Conservation (phyloP, 768 basidiomycete species). For the Galerina sulciceps region DNA sequence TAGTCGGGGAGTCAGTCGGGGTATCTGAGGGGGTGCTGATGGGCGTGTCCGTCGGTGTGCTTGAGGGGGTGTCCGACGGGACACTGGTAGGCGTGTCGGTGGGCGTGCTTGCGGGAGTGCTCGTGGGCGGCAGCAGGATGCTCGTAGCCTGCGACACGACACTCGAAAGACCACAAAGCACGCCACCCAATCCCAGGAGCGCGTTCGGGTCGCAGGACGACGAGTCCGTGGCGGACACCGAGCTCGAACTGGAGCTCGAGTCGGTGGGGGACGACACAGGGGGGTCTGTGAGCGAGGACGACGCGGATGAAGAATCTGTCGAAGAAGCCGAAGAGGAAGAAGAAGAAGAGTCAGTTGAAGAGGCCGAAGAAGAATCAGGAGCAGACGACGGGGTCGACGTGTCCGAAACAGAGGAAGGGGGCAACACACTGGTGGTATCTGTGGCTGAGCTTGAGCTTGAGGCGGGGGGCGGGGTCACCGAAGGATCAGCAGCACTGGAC, state of each 20-base stretch:
- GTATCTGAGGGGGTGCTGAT: neutral
- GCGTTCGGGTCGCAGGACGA: neutral
- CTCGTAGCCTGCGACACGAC: neutral
- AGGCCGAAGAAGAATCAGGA: neutral
- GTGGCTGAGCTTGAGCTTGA: neutral
- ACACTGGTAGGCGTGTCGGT: neutral
- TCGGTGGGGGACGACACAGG: neutral
- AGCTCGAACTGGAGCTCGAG: neutral
- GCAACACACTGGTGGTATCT: slow-evolving; percentile 7
- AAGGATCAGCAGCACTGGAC: neutral
- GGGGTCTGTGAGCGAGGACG: neutral
- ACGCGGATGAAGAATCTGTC: neutral
- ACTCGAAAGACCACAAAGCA: neutral
- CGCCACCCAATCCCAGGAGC: neutral
- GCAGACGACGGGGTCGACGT: neutral
- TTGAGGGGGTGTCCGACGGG: neutral
- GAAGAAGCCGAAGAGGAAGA: neutral
- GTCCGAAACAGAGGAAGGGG: neutral
- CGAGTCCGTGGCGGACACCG: neutral
- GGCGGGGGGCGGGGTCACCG: slow-evolving; percentile 3
- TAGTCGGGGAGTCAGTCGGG: neutral
- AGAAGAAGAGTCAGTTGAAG: neutral
- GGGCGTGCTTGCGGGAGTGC: neutral
- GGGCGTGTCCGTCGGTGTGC: neutral
- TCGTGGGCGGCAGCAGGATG: slow-evolving; percentile 2